A percentile compares a stretch with the other conserved stretches of the same genome.
These are phyloP conservation scores for Ascochyta pisi DNA, from an alignment of 2,329 filamentous ascomycete genomes.

Conservation along the genomic window DNA sequence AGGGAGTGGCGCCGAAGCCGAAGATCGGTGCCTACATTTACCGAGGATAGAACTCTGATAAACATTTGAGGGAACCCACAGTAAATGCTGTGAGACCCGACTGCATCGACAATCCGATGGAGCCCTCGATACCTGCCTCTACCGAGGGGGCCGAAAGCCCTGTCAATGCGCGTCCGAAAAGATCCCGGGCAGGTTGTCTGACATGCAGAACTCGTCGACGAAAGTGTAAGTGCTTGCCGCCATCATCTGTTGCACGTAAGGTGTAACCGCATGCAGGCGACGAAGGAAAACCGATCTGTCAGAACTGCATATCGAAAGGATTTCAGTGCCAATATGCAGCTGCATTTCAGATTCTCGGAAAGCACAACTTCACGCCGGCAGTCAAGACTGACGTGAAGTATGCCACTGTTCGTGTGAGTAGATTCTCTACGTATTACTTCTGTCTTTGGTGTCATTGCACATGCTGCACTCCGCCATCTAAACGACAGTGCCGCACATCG, in stretches of 20 bases:
- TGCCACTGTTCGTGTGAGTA: slow-evolving; percentile 21
- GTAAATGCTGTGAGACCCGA: neutral
- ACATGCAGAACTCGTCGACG: slow-evolving; percentile 58
- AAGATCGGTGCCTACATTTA: slow-evolving; percentile 22
- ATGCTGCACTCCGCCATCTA: too few species aligned
- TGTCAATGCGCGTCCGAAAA: slow-evolving; percentile 18
- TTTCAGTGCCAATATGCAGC: slow-evolving; percentile 59
- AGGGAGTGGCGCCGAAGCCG: neutral
- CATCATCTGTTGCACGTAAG: neutral
- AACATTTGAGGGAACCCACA: slow-evolving; percentile 1
- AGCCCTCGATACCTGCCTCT: slow-evolving; percentile 10
- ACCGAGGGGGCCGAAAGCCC: slow-evolving; percentile 13
- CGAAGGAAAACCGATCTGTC: slow-evolving; percentile 59
- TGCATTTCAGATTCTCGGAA: slow-evolving; percentile 57
- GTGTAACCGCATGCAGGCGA: slow-evolving; percentile 51
- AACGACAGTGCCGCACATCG: too few species aligned
- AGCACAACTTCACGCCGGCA: slow-evolving; percentile 55
- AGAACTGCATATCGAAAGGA: slow-evolving; percentile 56
- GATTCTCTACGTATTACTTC: neutral
- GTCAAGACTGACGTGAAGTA: slow-evolving; percentile 27
- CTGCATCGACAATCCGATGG: slow-evolving; percentile 14
- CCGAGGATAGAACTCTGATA: slow-evolving; percentile 19
- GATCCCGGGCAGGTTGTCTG: slow-evolving; percentile 55
- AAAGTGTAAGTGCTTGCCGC: slow-evolving; percentile 53
- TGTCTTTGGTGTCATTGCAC: neutral